Evolutionary conservation across 2,329 filamentous ascomycete species (phyloP).

Genomic region (Xylariaceae sp.): DNA sequence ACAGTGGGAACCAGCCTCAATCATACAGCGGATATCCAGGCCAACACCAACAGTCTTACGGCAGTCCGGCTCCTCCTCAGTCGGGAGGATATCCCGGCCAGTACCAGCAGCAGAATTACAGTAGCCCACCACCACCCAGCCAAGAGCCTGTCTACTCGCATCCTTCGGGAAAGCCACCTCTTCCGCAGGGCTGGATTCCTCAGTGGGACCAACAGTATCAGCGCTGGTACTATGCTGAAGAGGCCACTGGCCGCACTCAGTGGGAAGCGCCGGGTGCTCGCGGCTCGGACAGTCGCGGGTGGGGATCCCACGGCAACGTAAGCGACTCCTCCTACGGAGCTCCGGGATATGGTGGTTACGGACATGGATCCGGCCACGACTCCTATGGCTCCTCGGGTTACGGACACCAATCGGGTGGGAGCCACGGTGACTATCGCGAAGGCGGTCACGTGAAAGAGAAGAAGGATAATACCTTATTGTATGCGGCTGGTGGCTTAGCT

Average conservation of each 20-base stretch:
- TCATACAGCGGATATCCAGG: slow-evolving; percentile 11
- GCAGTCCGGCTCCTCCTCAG: slow-evolving; percentile 13
- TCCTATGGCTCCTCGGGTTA: slow-evolving; percentile 25
- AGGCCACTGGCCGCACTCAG: slow-evolving; percentile 65
- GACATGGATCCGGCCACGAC: slow-evolving; percentile 25
- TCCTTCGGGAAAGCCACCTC: slow-evolving; percentile 52
- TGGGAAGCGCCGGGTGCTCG: slow-evolving; percentile 62
- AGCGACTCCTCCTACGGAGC: slow-evolving; percentile 29
- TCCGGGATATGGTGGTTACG: slow-evolving; percentile 23
- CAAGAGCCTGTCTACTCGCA: slow-evolving; percentile 44
- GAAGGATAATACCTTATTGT: slow-evolving; percentile 59
- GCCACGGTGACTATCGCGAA: slow-evolving; percentile 24
- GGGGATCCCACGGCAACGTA: slow-evolving; percentile 32
- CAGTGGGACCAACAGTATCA: slow-evolving; percentile 68
- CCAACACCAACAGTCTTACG: slow-evolving; percentile 15
- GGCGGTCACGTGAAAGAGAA: slow-evolving; percentile 46
- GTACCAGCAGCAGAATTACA: slow-evolving; percentile 30
- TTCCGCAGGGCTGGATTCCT: slow-evolving; percentile 67
- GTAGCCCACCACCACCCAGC: slow-evolving; percentile 18
- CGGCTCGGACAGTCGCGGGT: slow-evolving; percentile 14
- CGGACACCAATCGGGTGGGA: slow-evolving; percentile 24
- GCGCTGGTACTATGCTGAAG: slow-evolving; percentile 70
- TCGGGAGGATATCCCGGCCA: slow-evolving; percentile 27
- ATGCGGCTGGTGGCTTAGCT: slow-evolving; percentile 64
- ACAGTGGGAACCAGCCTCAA: slow-evolving; percentile 28